Evolutionary conservation across 148 eudicot genomes (phyloP).

Genomic region (Diospyros kaki): DNA sequence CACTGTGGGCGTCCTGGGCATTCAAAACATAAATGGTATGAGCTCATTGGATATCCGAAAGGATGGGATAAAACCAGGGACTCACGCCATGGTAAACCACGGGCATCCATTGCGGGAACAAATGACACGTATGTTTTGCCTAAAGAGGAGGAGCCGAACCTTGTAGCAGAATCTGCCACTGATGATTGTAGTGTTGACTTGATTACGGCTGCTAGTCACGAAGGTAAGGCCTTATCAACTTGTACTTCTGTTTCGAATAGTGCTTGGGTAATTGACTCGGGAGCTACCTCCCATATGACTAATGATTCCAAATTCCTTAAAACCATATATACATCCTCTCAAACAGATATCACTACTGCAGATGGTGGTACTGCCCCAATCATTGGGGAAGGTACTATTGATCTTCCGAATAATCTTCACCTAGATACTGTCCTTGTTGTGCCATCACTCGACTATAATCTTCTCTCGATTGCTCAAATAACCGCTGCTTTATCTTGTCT

Average conservation of each 20-base stretch:
- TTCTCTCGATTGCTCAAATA: not conserved
- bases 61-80: too few relatives aligned
- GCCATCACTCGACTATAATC: not conserved
- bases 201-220: conserved; percentile 2
- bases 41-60: too few relatives aligned
- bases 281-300: conserved; percentile 20
- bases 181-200: not conserved
- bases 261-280: conserved; percentile 18
- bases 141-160: too few relatives aligned
- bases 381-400: not conserved
- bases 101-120: too few relatives aligned
- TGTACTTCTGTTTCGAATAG: conserved; percentile 1
- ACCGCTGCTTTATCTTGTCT: not conserved
- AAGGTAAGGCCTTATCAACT: not conserved
- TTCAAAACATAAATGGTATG: too few relatives aligned
- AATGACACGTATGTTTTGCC: too few relatives aligned
- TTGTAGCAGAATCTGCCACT: not conserved
- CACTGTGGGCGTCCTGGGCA: too few relatives aligned
- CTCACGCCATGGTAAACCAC: too few relatives aligned
- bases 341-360: not conserved
- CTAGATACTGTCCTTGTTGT: not conserved
- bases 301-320: not conserved
- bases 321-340: not conserved
- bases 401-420: not conserved
- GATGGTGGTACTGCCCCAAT: not conserved